Conservation (phyloP, 2,329 filamentous ascomycete species). For the Penicillium sp. region DNA sequence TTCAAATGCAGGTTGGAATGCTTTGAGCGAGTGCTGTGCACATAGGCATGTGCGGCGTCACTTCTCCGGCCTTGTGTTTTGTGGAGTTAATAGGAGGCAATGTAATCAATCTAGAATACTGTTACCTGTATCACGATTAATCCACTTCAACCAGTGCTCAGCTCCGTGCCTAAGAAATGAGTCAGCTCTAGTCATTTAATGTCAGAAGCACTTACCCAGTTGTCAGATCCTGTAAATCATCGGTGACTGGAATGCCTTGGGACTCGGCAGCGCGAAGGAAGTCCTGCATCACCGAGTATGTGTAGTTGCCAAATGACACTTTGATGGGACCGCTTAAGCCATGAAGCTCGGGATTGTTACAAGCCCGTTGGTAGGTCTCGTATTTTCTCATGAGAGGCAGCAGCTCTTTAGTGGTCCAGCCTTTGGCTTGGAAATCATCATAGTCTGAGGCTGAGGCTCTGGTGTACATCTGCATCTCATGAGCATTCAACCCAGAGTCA, state of each 20-base stretch:
- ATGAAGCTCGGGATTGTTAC: slow-evolving; percentile 58
- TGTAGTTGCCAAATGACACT: slow-evolving; percentile 74
- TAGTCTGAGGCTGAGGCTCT: slow-evolving; percentile 66
- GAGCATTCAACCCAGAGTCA: too few species aligned
- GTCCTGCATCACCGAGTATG: slow-evolving; percentile 75
- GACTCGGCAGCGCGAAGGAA: slow-evolving; percentile 67
- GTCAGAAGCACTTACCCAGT: slow-evolving; percentile 30
- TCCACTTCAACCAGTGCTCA: slow-evolving; percentile 82
- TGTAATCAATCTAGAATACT: background rate
- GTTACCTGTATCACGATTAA: slow-evolving; percentile 57
- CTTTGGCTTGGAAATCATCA: slow-evolving; percentile 72
- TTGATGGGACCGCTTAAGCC: slow-evolving; percentile 77
- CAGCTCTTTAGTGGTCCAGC: slow-evolving; percentile 71
- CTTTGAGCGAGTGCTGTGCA: slow-evolving; percentile 67
- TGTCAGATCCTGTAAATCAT: slow-evolving; percentile 66
- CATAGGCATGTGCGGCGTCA: slow-evolving; percentile 70
- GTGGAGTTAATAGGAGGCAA: slow-evolving; percentile 9
- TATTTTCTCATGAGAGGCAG: slow-evolving; percentile 74
- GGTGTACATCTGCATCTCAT: slow-evolving; percentile 58
- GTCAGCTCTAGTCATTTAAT: background rate
- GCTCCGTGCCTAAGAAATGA: slow-evolving; percentile 51
- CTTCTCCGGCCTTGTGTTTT: slow-evolving; percentile 61
- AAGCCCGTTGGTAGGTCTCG: slow-evolving; percentile 67
- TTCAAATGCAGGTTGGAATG: slow-evolving; percentile 66
- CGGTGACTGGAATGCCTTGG: slow-evolving; percentile 67